These are phyloP conservation scores for Rhizopogon rudus DNA, from an alignment of 768 basidiomycete genomes.

Conservation along the genomic window DNA sequence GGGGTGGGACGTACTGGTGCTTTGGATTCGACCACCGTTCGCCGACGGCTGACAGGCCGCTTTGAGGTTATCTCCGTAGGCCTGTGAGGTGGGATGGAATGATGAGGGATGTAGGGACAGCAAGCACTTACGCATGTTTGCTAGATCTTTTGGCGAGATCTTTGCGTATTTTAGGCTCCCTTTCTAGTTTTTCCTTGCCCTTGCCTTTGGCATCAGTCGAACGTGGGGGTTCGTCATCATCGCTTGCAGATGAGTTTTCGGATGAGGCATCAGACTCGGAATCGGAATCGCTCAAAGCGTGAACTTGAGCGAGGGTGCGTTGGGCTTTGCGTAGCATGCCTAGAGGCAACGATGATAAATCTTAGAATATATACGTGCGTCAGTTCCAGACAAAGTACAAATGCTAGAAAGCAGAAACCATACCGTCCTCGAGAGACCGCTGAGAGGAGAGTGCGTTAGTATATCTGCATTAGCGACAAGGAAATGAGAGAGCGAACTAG, in stretches of 20 bases:
- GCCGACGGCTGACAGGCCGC: conserved; percentile 69
- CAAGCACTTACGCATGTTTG: conserved; percentile 77
- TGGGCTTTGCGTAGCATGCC: conserved; percentile 65
- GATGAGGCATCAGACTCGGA: conserved; percentile 25
- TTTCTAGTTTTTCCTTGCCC: conserved; percentile 34
- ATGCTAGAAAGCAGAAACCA: neutral
- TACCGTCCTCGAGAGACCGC: conserved; percentile 26
- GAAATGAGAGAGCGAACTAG: conserved; percentile 7
- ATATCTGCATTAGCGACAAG: neutral
- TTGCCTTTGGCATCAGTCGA: conserved; percentile 16
- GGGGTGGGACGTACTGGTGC: conserved; percentile 45
- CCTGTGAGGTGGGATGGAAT: conserved; percentile 32
- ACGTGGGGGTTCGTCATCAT: conserved; percentile 5
- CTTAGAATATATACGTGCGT: conserved; percentile 25
- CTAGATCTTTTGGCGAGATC: conserved; percentile 56
- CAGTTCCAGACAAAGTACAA: neutral
- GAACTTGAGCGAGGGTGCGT: conserved; percentile 40
- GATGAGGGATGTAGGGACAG: conserved; percentile 9
- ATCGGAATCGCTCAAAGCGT: conserved; percentile 35
- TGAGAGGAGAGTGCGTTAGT: neutral
- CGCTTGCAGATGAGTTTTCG: conserved; percentile 9
- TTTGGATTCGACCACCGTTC: conserved; percentile 64
- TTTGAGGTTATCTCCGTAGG: conserved; percentile 84
- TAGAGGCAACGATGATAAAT: conserved; percentile 56
- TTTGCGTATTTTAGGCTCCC: conserved; percentile 37